Conservation (phyloP, 2,329 filamentous ascomycete genomes). For the Pezicula radicicola region DNA sequence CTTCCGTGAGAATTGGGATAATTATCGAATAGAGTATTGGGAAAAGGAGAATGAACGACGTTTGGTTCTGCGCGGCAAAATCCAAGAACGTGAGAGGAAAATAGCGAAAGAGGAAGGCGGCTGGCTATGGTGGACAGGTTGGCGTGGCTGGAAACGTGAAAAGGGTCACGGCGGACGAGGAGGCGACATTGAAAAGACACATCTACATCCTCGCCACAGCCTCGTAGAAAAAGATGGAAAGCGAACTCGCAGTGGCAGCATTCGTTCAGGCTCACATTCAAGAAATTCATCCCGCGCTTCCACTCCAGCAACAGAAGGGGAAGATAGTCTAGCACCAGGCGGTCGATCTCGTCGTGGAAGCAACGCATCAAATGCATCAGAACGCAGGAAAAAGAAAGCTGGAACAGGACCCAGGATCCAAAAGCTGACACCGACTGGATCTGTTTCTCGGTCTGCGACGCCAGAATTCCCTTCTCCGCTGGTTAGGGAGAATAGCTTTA, state of each 20-base stretch:
- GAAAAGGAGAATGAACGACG: constrained; percentile 92
- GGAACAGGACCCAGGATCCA: constrained; percentile 11
- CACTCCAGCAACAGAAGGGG: constrained; percentile 27
- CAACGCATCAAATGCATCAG: constrained; percentile 24
- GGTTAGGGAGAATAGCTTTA: constrained; percentile 25
- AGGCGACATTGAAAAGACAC: constrained; percentile 26
- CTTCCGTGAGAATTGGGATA: constrained; percentile 95
- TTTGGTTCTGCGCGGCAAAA: constrained; percentile 64
- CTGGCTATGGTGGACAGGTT: constrained; percentile 86
- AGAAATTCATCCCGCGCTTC: constrained; percentile 31
- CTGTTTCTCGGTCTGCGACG: constrained; percentile 19
- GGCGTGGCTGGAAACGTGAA: constrained; percentile 47
- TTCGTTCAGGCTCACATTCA: constrained; percentile 27
- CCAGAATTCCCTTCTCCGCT: constrained; percentile 27
- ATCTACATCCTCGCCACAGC: constrained; percentile 20
- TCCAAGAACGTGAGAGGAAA: constrained; percentile 66
- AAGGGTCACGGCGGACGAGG: constrained; percentile 11
- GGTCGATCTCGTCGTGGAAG: constrained; percentile 22
- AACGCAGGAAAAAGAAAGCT: constrained; percentile 25
- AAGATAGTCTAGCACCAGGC: constrained; percentile 19
- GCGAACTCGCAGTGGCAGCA: constrained; percentile 24
- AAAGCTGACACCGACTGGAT: constrained; percentile 22
- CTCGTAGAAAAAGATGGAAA: constrained; percentile 23
- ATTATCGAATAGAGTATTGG: constrained; percentile 94
- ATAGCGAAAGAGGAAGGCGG: constrained; percentile 66